A percentile compares a stretch with the other conserved stretches of the same genome.
Conservation (phyloP, 2,329 filamentous ascomycete species). For the Apiospora sp. region DNA sequence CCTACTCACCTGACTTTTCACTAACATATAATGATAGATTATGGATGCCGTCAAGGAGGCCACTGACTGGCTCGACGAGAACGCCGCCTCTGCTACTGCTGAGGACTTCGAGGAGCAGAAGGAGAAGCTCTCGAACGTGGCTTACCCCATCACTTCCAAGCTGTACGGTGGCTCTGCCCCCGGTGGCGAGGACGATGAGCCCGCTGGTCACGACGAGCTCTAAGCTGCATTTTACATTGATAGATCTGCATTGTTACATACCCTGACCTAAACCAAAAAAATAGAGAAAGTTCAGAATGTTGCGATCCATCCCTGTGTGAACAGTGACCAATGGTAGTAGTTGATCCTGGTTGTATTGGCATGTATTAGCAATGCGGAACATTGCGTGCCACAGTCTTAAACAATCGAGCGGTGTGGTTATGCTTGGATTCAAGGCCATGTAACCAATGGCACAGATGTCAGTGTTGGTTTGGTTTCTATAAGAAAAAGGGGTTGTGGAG, state of each 20-base stretch:
- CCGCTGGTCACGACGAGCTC: constrained; percentile 77
- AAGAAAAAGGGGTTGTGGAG: not conserved
- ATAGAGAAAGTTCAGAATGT: constrained; percentile 41
- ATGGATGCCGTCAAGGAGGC: constrained; percentile 97
- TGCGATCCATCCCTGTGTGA: not conserved
- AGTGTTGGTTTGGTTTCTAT: not conserved
- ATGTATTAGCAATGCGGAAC: too few species aligned
- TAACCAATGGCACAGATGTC: not conserved
- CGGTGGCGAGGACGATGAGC: constrained; percentile 75
- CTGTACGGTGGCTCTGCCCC: constrained; percentile 77
- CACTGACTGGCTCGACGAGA: constrained; percentile 96
- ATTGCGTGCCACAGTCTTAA: not conserved
- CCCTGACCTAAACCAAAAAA: constrained; percentile 33
- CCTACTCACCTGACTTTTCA: constrained; percentile 27
- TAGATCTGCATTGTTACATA: constrained; percentile 44
- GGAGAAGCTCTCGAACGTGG: constrained; percentile 96
- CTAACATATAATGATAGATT: constrained; percentile 62
- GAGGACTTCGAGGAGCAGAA: constrained; percentile 99
- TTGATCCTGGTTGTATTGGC: not conserved
- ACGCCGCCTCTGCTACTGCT: constrained; percentile 81
- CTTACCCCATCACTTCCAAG: constrained; percentile 99
- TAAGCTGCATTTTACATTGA: constrained; percentile 54
- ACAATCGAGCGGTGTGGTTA: not conserved
- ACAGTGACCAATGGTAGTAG: not conserved
- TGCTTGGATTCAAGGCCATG: not conserved